Conservation (phyloP, 169 alveolate species). For the Cryptosporidium viatorum region DNA sequence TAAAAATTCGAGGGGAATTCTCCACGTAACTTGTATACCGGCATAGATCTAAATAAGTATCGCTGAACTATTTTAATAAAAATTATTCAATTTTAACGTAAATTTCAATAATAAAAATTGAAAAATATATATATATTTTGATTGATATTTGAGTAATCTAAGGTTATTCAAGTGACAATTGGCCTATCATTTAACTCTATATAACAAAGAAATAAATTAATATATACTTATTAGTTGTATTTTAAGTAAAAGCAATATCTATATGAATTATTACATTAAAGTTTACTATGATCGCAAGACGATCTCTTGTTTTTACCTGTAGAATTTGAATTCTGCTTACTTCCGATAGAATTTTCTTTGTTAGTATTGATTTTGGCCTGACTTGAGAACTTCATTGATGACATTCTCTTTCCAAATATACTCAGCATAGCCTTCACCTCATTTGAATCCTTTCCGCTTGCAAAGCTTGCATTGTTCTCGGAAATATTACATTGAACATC, state of each 20-base stretch:
- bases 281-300: slow-evolving; percentile 5
- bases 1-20: background rate
- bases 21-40: background rate
- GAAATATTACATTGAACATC: slow-evolving; percentile 23
- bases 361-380: background rate
- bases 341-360: background rate
- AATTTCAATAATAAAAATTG: too few species aligned
- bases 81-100: background rate
- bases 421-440: slow-evolving; percentile 19
- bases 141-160: background rate
- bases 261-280: background rate
- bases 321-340: background rate
- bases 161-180: background rate
- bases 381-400: background rate
- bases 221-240: background rate
- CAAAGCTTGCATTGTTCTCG: slow-evolving; percentile 28
- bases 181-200: background rate
- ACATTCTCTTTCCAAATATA: background rate
- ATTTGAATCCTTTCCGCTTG: slow-evolving; percentile 46
- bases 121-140: too few species aligned
- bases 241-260: slow-evolving; percentile 5
- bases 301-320: background rate
- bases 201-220: background rate
- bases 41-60: background rate
- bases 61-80: too few species aligned